Conservation (phyloP, 2,329 filamentous ascomycete species). For the Aspergillus fischeri region DNA sequence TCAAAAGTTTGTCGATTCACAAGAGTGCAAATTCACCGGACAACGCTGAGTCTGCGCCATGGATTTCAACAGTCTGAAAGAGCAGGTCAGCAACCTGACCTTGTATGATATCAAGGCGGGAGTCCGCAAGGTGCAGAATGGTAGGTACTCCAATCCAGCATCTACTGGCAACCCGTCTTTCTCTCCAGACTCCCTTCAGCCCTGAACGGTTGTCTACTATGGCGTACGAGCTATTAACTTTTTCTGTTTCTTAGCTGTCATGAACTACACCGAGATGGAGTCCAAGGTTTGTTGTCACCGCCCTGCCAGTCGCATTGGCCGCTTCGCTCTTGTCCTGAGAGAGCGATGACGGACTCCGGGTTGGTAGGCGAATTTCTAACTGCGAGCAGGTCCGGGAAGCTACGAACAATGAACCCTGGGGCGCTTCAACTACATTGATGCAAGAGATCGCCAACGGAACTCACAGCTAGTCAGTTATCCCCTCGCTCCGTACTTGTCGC, state of each 20-base stretch:
- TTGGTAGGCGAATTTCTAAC: slow-evolving; percentile 16
- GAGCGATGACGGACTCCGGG: slow-evolving; percentile 2
- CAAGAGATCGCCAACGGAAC: slow-evolving; percentile 98
- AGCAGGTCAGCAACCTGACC: slow-evolving; percentile 84
- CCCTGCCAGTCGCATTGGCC: slow-evolving; percentile 11
- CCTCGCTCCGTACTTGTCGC: neutral
- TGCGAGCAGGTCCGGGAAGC: slow-evolving; percentile 78
- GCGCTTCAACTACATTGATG: slow-evolving; percentile 77
- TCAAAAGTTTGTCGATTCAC: slow-evolving; percentile 5
- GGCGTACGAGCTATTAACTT: slow-evolving; percentile 7
- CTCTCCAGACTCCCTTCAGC: neutral
- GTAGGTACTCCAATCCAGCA: slow-evolving; percentile 49
- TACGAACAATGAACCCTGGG: slow-evolving; percentile 99
- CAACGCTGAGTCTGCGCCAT: slow-evolving; percentile 47
- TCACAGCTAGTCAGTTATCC: slow-evolving; percentile 80
- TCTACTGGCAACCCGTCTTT: neutral
- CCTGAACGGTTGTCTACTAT: neutral
- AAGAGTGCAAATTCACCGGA: slow-evolving; percentile 7
- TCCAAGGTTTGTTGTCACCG: slow-evolving; percentile 47
- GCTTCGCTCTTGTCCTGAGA: slow-evolving; percentile 1
- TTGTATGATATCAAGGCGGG: slow-evolving; percentile 94
- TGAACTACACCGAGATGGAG: slow-evolving; percentile 98
- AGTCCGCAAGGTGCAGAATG: slow-evolving; percentile 95
- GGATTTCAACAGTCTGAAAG: slow-evolving; percentile 82
- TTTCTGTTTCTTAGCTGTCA: slow-evolving; percentile 63